Percentiles rank a stretch among this genome's conserved stretches.
These are phyloP conservation scores for Tritrichomonas foetus DNA, from an alignment of 208 protist genomes.

Conservation along the genomic window DNA sequence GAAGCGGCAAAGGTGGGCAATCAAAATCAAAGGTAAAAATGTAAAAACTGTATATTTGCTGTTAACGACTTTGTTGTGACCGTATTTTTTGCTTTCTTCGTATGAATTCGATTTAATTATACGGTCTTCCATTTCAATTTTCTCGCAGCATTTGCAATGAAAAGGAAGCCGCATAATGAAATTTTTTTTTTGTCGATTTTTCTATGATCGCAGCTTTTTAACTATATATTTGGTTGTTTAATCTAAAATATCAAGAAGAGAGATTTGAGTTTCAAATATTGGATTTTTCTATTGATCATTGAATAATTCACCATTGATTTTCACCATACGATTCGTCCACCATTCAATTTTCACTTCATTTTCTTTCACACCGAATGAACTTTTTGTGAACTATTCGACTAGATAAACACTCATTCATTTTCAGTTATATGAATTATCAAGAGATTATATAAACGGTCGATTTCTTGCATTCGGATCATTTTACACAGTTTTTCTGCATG, in stretches of 20 bases:
- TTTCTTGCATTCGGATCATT: too few species aligned
- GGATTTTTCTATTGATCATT: too few species aligned
- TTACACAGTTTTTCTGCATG: too few species aligned
- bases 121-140: not conserved
- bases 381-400: too few species aligned
- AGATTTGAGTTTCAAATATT: too few species aligned
- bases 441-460: too few species aligned
- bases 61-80: not conserved
- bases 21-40: not conserved
- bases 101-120: not conserved
- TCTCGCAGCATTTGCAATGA: not conserved
- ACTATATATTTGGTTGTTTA: not conserved
- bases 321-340: too few species aligned
- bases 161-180: not conserved
- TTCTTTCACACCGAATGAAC: too few species aligned
- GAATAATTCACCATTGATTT: too few species aligned
- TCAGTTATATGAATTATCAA: too few species aligned
- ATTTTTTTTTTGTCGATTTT: not conserved
- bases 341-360: too few species aligned
- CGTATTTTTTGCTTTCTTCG: not conserved
- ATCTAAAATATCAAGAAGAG: not conserved
- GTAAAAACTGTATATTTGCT: slow-evolving; percentile 30
- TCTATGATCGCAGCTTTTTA: not conserved
- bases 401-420: too few species aligned
- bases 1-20: slow-evolving; percentile 51